Evolutionary conservation across 2,329 filamentous ascomycete genomes (phyloP).

Genomic region (Fusarium sp.): DNA sequence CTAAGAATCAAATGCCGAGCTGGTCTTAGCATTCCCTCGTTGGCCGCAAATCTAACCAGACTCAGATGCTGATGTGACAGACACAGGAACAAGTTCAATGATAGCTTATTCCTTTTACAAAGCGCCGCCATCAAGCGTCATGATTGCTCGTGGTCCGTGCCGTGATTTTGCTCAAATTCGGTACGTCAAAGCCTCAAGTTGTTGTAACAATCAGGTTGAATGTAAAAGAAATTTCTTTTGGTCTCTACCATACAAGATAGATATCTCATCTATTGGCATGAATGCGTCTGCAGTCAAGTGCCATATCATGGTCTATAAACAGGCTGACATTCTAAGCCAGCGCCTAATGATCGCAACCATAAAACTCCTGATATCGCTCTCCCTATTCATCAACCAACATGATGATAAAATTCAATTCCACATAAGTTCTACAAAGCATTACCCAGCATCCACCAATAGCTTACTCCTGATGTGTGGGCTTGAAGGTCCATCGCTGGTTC

Average conservation of each 20-base stretch:
- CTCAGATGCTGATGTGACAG: constrained; percentile 14
- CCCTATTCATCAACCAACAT: constrained; percentile 30
- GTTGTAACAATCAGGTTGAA: background rate
- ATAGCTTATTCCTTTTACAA: background rate
- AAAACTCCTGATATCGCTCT: constrained; percentile 49
- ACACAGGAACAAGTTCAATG: constrained; percentile 30
- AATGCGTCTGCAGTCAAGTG: constrained; percentile 3
- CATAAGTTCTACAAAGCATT: constrained; percentile 30
- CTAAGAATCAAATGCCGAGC: background rate
- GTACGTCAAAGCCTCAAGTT: background rate
- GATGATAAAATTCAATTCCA: constrained; percentile 36
- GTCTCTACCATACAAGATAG: constrained; percentile 7
- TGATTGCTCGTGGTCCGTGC: constrained; percentile 14
- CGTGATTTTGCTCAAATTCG: constrained; percentile 2
- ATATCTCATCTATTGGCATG: constrained; percentile 3
- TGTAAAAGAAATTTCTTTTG: constrained; percentile 8
- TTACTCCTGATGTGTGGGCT: constrained; percentile 61
- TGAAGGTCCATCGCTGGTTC: constrained; percentile 71
- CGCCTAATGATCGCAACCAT: constrained; percentile 42
- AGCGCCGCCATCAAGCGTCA: constrained; percentile 10
- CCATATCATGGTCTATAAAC: constrained; percentile 18
- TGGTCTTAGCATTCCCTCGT: background rate
- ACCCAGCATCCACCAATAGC: background rate
- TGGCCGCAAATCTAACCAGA: background rate
- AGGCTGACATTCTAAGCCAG: constrained; percentile 24